These are phyloP conservation scores for Cystobasidium pallidum DNA, from an alignment of 1,284 basidiomycete genomes.

Conservation along the genomic window DNA sequence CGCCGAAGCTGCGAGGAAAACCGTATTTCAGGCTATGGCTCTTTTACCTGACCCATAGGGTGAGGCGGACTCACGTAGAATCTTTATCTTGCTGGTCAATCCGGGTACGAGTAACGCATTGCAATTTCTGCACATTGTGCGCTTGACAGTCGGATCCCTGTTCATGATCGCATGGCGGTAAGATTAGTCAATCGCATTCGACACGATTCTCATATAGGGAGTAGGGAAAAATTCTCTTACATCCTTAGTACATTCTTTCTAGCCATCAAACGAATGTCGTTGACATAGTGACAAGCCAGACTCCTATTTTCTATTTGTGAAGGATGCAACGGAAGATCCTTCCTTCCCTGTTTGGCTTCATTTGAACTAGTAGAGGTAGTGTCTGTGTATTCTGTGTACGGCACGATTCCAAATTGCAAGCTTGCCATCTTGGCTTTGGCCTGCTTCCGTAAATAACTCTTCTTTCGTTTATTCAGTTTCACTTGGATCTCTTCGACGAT, in stretches of 20 bases:
- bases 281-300: slow-evolving; percentile 35
- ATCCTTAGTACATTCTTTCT: slow-evolving; percentile 35
- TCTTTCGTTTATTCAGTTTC: neutral
- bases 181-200: neutral
- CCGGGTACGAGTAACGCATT: slow-evolving; percentile 69
- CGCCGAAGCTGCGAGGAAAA: slow-evolving; percentile 13
- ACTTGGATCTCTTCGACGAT: slow-evolving; percentile 3
- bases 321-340: neutral
- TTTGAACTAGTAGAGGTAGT: neutral
- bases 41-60: neutral
- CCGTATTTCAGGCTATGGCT: neutral
- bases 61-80: slow-evolving; percentile 62
- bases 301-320: neutral
- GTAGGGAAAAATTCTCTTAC: slow-evolving; percentile 3
- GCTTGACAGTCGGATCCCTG: slow-evolving; percentile 77
- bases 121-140: slow-evolving; percentile 72
- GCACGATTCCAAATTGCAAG: neutral
- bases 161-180: accelerated
- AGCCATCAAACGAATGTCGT: slow-evolving; percentile 34
- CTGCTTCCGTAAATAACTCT: neutral
- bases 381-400: neutral
- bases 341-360: neutral
- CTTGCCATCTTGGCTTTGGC: slow-evolving; percentile 7
- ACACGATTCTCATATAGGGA: no score
- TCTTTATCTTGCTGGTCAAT: slow-evolving; percentile 65